Evolutionary conservation across 768 basidiomycete species (phyloP).

Genomic region (Aureoboletus auriporus): DNA sequence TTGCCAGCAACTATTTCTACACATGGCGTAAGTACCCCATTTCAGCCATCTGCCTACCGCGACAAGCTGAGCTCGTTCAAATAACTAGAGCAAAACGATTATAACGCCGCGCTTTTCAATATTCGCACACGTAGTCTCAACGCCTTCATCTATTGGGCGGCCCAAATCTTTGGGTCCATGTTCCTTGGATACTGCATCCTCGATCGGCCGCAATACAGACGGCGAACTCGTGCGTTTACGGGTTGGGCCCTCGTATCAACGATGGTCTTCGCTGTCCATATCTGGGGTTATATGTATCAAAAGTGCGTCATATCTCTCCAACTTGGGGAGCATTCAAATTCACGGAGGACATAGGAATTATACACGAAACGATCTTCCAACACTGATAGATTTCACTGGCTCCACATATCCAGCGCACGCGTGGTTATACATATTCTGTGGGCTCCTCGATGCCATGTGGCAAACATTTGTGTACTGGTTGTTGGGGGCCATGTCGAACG

Average conservation of each 20-base stretch:
- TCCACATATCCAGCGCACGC: slow-evolving; percentile 50
- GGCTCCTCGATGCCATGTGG: slow-evolving; percentile 80
- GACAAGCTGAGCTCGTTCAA: slow-evolving; percentile 8
- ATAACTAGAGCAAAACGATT: slow-evolving; percentile 68
- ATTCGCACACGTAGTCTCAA: slow-evolving; percentile 77
- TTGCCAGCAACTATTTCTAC: slow-evolving; percentile 83
- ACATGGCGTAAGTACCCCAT: slow-evolving; percentile 61
- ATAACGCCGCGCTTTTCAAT: slow-evolving; percentile 75
- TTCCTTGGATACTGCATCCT: slow-evolving; percentile 61
- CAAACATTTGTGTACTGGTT: slow-evolving; percentile 81
- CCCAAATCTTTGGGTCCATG: slow-evolving; percentile 74
- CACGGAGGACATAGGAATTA: slow-evolving; percentile 40
- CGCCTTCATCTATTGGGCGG: slow-evolving; percentile 74
- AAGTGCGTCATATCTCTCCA: slow-evolving; percentile 40
- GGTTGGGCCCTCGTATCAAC: slow-evolving; percentile 61
- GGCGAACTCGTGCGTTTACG: slow-evolving; percentile 66
- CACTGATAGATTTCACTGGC: slow-evolving; percentile 60
- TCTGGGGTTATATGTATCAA: slow-evolving; percentile 77
- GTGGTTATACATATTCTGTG: slow-evolving; percentile 67
- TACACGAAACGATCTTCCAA: slow-evolving; percentile 47
- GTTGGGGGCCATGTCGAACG: slow-evolving; percentile 84
- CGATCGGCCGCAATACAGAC: slow-evolving; percentile 50
- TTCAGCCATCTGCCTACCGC: background rate
- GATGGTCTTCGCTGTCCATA: slow-evolving; percentile 66
- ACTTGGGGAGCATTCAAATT: background rate